These are phyloP conservation scores for Aureobasidium sp. DNA, from an alignment of 2,329 filamentous ascomycete genomes.

Conservation along the genomic window DNA sequence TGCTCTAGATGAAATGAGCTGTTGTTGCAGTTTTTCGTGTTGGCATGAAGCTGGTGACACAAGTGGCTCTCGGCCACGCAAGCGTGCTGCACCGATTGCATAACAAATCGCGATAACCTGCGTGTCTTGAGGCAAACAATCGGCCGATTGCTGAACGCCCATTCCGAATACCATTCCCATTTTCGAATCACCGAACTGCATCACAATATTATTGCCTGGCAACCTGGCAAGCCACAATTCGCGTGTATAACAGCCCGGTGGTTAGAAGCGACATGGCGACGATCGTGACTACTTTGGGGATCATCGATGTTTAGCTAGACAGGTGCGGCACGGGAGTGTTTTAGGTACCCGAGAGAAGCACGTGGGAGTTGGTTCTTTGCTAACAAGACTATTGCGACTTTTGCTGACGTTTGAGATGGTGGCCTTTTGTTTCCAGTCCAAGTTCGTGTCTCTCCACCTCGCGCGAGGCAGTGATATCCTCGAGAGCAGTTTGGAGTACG, in stretches of 20 bases:
- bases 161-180: no score
- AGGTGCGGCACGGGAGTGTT: background rate
- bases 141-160: background rate
- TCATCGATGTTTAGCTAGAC: background rate
- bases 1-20: background rate
- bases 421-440: background rate
- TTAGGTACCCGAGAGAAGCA: background rate
- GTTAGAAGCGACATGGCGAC: background rate
- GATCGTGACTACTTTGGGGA: background rate
- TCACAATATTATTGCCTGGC: background rate
- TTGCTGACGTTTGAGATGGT: background rate
- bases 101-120: background rate
- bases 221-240: background rate
- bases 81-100: background rate
- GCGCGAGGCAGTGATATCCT: background rate
- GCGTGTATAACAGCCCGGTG: background rate
- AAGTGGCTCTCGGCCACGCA: background rate
- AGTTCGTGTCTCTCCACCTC: background rate
- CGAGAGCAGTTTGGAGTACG: background rate
- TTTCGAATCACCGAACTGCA: background rate
- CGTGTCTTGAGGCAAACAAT: background rate
- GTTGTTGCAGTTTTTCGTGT: background rate
- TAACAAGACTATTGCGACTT: background rate
- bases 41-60: background rate
- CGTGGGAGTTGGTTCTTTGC: background rate